Evolutionary conservation across 208 protist species (phyloP).

Genomic region (Kentomonas sorsogonicus): DNA sequence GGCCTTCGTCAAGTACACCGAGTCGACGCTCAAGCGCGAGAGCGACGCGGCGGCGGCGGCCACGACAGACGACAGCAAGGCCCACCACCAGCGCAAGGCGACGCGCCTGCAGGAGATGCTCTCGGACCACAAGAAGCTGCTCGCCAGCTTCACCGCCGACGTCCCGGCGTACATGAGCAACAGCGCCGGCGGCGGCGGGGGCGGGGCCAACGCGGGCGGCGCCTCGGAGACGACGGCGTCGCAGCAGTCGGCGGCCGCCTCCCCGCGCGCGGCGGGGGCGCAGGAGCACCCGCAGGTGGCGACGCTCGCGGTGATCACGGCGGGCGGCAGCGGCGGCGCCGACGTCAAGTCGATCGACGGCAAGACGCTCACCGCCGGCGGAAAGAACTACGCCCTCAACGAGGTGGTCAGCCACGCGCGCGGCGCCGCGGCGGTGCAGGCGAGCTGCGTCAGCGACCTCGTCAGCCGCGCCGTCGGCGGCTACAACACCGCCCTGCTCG

Average conservation of each 20-base stretch:
- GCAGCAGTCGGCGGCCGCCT: neutral
- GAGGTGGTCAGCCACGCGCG: conserved; percentile 27
- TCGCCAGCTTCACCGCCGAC: conserved; percentile 22
- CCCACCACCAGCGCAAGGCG: conserved; percentile 14
- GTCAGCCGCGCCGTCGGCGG: conserved; percentile 22
- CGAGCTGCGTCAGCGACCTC: conserved; percentile 16
- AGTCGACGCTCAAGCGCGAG: conserved; percentile 25
- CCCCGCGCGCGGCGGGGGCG: neutral
- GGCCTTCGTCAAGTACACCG: conserved; percentile 29
- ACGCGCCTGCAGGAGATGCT: conserved; percentile 13
- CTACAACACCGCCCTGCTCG: conserved; percentile 42
- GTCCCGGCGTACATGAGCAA: conserved; percentile 1
- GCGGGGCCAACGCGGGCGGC: neutral
- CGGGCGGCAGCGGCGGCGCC: conserved; percentile 8
- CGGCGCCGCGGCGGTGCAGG: conserved; percentile 16
- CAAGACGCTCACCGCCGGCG: conserved; percentile 21
- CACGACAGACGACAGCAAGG: conserved; percentile 13
- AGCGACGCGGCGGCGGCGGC: conserved; percentile 10
- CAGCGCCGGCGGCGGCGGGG: neutral
- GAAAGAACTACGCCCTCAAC: conserved; percentile 22
- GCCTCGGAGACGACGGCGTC: neutral
- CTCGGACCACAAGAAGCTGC: conserved; percentile 19
- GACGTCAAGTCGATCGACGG: conserved; percentile 16
- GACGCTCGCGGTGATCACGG: conserved; percentile 31
- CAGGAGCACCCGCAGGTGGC: neutral